Conservation (phyloP, 2,329 filamentous ascomycete species). For the Hypoxylon sp. region DNA sequence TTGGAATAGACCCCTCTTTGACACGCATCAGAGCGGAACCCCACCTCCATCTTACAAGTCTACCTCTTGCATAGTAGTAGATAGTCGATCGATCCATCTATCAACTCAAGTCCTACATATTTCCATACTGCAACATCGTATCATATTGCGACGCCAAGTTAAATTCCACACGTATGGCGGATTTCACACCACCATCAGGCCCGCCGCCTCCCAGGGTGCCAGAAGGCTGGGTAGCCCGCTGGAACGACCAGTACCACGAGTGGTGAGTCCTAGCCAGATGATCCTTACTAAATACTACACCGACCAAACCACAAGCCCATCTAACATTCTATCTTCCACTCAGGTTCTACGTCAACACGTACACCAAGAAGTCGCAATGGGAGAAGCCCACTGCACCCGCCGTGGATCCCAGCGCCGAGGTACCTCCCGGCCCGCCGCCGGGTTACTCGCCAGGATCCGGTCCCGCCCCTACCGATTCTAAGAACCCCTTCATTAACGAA, state of each 20-base stretch:
- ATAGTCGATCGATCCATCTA: slow-evolving; percentile 9
- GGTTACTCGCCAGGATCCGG: slow-evolving; percentile 65
- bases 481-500: slow-evolving; percentile 74
- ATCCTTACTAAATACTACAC: slow-evolving; percentile 1
- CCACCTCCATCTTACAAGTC: slow-evolving; percentile 5
- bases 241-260: slow-evolving; percentile 88
- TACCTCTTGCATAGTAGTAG: too few relatives aligned
- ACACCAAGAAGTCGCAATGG: slow-evolving; percentile 92
- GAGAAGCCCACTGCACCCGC: slow-evolving; percentile 78
- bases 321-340: slow-evolving; percentile 18
- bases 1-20: slow-evolving; percentile 6
- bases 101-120: slow-evolving; percentile 7
- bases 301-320: not conserved
- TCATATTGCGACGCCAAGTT: slow-evolving; percentile 17
- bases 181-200: slow-evolving; percentile 62
- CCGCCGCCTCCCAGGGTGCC: slow-evolving; percentile 70
- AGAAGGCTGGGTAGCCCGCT: slow-evolving; percentile 85
- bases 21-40: not conserved
- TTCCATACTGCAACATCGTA: slow-evolving; percentile 6
- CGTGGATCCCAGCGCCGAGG: slow-evolving; percentile 55
- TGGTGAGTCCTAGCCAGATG: slow-evolving; percentile 54
- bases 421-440: slow-evolving; percentile 70
- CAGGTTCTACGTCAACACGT: slow-evolving; percentile 91
- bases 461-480: slow-evolving; percentile 61
- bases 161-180: slow-evolving; percentile 54